A percentile compares a stretch with the other conserved stretches of the same genome.
phyloP scores from a whole-genome alignment of 2,329 filamentous ascomycete species.

The Metarhizium rileyi region DNA sequence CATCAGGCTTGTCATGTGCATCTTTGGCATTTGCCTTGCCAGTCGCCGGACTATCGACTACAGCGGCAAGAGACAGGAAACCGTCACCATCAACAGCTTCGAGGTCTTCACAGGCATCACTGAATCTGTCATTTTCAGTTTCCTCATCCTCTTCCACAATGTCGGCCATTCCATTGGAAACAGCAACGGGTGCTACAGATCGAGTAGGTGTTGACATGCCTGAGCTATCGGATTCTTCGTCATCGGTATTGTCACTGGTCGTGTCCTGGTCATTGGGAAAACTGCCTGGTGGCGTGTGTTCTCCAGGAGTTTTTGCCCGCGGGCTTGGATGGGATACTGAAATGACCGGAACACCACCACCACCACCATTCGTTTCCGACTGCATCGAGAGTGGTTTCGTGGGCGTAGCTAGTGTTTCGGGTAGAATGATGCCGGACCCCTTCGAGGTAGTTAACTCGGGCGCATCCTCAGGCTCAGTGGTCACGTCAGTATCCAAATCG shows the following conservation, averaged over 20 bases:
- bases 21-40: constrained; percentile 16
- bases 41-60: constrained; percentile 49
- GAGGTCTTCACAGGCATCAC: constrained; percentile 67
- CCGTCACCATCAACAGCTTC: constrained; percentile 55
- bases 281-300: neutral
- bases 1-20: constrained; percentile 4
- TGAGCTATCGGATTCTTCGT: constrained; percentile 4
- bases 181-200: constrained; percentile 12
- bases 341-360: constrained; percentile 2
- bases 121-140: constrained; percentile 54
- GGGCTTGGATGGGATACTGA: constrained; percentile 6
- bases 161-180: constrained; percentile 20
- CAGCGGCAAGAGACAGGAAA: constrained; percentile 64
- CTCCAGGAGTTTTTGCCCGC: neutral
- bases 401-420: constrained; percentile 2
- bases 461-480: constrained; percentile 8
- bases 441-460: neutral
- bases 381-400: neutral
- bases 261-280: constrained; percentile 1
- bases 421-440: neutral
- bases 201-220: constrained; percentile 7
- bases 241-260: neutral
- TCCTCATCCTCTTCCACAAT: constrained; percentile 32
- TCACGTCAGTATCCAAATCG: constrained; percentile 14
- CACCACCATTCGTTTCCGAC: neutral